Percentiles rank a stretch among this genome's conserved stretches.
Evolutionary conservation across 345 rosid genomes (phyloP).

Genomic region (Rhodamnia argentea): DNA sequence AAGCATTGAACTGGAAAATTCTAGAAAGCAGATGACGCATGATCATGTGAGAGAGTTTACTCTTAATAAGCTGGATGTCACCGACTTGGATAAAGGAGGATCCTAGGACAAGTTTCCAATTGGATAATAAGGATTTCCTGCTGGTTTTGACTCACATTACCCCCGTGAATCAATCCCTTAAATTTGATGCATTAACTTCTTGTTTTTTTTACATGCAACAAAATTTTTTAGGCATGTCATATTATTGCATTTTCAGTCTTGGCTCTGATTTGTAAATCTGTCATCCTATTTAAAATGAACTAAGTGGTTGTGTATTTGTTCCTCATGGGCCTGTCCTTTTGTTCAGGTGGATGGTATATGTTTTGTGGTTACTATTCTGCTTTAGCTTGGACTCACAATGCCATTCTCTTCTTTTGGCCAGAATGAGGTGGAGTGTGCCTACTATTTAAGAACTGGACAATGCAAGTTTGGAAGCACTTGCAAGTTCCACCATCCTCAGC

Average conservation of each 20-base stretch:
- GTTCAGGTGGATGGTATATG: neutral
- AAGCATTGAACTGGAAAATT: neutral
- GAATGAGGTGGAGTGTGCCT: slow-evolving; percentile 88
- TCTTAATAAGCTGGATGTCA: neutral
- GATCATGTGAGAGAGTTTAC: neutral
- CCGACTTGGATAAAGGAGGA: neutral
- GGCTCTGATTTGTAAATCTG: neutral
- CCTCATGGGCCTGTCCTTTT: neutral
- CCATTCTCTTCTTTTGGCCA: slow-evolving; percentile 16
- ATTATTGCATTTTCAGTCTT: neutral
- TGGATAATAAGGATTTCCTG: neutral
- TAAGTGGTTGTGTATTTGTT: neutral
- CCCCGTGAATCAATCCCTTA: neutral
- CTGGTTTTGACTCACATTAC: neutral
- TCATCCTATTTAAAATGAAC: neutral
- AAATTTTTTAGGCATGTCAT: neutral
- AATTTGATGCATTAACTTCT: neutral
- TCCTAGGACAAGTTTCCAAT: neutral
- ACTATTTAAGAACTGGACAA: slow-evolving; percentile 91
- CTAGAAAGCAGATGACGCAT: neutral
- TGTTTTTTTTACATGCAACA: neutral
- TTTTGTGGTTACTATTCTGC: neutral
- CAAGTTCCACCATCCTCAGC: slow-evolving; percentile 96
- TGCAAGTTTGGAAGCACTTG: slow-evolving; percentile 95
- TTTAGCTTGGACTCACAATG: neutral